phyloP scores from a whole-genome alignment of 306 rosid genomes.

The Castanospermum australe region DNA sequence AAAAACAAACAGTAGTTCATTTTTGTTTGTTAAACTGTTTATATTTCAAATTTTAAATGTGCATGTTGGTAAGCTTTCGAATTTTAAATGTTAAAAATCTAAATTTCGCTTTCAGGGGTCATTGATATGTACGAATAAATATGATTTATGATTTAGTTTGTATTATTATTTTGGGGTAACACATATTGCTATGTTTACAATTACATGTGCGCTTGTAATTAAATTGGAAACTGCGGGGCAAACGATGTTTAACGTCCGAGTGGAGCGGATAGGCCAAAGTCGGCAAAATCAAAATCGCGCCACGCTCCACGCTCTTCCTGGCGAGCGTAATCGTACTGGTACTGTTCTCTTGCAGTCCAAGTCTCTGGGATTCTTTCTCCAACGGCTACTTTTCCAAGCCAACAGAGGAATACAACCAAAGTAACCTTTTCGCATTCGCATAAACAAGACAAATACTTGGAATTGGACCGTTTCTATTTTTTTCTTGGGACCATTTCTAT shows the following conservation, averaged over 20 bases:
- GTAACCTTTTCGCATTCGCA: conserved; percentile 8
- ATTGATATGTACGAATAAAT: no score
- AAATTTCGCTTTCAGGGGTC: background rate
- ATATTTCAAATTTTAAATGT: background rate
- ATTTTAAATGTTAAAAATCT: background rate
- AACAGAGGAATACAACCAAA: conserved; percentile 12
- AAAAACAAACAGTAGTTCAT: no score
- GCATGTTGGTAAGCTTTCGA: background rate
- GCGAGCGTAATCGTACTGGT: background rate
- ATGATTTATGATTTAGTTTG: no score
- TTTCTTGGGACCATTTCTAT: no score
- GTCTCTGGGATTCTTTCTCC: conserved; percentile 25
- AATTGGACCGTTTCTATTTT: background rate
- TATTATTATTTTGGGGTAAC: background rate
- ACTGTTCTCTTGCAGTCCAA: conserved; percentile 12
- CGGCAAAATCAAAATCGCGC: background rate
- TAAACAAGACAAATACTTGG: no score
- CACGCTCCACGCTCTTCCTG: conserved; percentile 28
- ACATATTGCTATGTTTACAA: background rate
- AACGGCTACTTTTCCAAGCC: conserved; percentile 37
- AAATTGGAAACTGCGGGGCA: background rate
- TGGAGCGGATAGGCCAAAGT: background rate
- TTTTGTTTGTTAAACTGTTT: background rate
- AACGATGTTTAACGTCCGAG: background rate
- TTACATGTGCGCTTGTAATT: background rate